Percentiles rank a stretch among this genome's conserved stretches.
These are phyloP conservation scores for Cladorrhinum sp. DNA, from an alignment of 2,329 filamentous ascomycete genomes.

Conservation along the genomic window DNA sequence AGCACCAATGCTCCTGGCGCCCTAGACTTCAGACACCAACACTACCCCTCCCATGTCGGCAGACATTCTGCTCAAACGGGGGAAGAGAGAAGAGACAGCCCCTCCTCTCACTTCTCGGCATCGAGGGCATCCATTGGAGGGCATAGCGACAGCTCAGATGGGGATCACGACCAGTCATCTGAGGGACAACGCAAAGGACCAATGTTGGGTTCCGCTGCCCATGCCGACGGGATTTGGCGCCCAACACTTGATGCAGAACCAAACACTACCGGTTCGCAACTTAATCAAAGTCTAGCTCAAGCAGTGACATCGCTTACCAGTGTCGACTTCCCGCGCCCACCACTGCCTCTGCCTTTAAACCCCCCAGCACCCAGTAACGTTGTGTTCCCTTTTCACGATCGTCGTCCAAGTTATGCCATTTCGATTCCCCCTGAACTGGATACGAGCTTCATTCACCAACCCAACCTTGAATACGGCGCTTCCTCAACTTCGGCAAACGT, in stretches of 20 bases:
- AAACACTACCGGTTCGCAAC: background rate
- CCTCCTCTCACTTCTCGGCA: conserved; percentile 12
- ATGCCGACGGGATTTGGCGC: background rate
- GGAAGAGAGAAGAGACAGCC: conserved; percentile 10
- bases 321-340: conserved; percentile 29
- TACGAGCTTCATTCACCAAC: conserved; percentile 45
- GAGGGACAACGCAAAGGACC: conserved; percentile 16
- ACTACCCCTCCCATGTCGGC: conserved; percentile 13
- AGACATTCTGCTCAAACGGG: conserved; percentile 8
- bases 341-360: conserved; percentile 46
- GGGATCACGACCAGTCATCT: background rate
- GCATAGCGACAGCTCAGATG: conserved; percentile 20
- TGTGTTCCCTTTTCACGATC: conserved; percentile 44
- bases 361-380: conserved; percentile 44
- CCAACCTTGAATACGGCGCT: conserved; percentile 47
- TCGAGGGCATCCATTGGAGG: conserved; percentile 9
- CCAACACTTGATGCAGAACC: background rate
- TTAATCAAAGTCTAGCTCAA: background rate
- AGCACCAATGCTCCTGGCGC: conserved; percentile 23
- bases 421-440: conserved; percentile 37
- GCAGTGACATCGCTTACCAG: background rate
- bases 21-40: conserved; percentile 15
- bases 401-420: conserved; percentile 33
- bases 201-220: conserved; percentile 19
- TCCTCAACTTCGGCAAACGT: conserved; percentile 26